Base-by-base conservation (phyloP, 306 rosid species). In the Dalbergia cochinchinensis region DNA sequence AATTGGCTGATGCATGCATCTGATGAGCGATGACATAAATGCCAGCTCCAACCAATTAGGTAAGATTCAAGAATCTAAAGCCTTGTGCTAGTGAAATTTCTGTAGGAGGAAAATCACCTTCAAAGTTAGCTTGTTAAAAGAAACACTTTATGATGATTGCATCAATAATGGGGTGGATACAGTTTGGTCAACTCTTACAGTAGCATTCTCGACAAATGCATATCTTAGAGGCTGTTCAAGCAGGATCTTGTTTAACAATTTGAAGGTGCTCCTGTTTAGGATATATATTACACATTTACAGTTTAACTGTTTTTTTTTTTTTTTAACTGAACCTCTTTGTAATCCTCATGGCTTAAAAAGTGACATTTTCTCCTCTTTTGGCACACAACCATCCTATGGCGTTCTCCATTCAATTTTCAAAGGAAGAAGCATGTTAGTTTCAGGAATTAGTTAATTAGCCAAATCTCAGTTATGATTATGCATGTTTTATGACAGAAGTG, bases 1-100 rank as follows among this genome's bases (percentile, higher is more conserved):
- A 60, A 58, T 65, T 57, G n/a, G 51, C 42, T 83, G 73, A 67
- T 60, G 83, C 34, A 20, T 79, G 78, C 74, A 62, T 12, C 19
- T 74, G 69, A 53, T 42, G 74, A 44, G 8, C 61, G 74, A 42
- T 51, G 78, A 44, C 41, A 53, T 54, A 74, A n/a, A 59, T 67
- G 54, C 44, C 75, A 66, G 47, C 66, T 60, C 26, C 80, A 72
- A 37, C 16, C 6, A 59, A 12, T 67, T 26, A 48, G 3, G 1
- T 66, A 48, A 1, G 1, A 39, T 11, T 51, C 51, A 33, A 37
- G 9, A 37, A 50, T 75, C 41, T n/a, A 26, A 8, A 39, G 34
- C 39, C 47, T 59, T 39, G 15, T 73, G 11, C 13, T 71, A 1
- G 7, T 58, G 14, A 57, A 73, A 41, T 74, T 74, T 20, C 8